Evolutionary conservation across 306 rosid species (phyloP), one percentile per base, ranked within the genome.

Genomic region (Heteromeles arbutifolia): DNA sequence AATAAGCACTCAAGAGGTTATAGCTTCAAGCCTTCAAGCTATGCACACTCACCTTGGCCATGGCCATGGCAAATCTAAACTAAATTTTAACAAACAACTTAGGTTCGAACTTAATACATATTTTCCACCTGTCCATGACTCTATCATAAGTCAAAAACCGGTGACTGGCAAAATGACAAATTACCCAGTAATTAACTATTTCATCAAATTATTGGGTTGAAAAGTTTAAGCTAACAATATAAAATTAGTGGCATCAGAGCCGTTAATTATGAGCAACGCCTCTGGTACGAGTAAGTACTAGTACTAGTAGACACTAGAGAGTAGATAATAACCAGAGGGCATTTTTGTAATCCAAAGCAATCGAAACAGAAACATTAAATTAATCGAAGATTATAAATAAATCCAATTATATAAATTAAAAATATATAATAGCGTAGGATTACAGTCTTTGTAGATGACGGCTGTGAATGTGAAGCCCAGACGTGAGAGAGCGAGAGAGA

Each of bases 401-500:
- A 59, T 7, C 43, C 11, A 15, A 15, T 4, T 13, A 48, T 39
- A 39, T 39, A 15, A 1, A 15, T 5, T 6, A 17, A 48, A 58
- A 39, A 48, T 29, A 24, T 65, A 65, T 65, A 8, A 15, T 41
- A 39, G 77, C 68, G 77, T 58, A 12, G 56, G 67, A 73, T 73
- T 59, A 74, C 77, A 61, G 59, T 73, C 41, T 11, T 74, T 62
- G 48, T 61, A 44, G 70, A 74, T 28, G 77, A 74, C 70, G 69
- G 61, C 77, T 74, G 58, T 61, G 69, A 41, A 74, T 74, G 58
- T 43, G 69, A 41, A 74, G 26, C 77, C 76, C 67, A 57, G 75
- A 15, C 37, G 66, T 56, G 50, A 72, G 54, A 50, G 3, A 50
- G 0, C 18, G 21, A 50, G 54, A 50, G 8, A 50, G 21, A 50